Evolutionary conservation across 1,284 basidiomycete genomes (phyloP), one percentile per base, ranked within the genome.

Genomic region (Ganoderma leucocontextum): DNA sequence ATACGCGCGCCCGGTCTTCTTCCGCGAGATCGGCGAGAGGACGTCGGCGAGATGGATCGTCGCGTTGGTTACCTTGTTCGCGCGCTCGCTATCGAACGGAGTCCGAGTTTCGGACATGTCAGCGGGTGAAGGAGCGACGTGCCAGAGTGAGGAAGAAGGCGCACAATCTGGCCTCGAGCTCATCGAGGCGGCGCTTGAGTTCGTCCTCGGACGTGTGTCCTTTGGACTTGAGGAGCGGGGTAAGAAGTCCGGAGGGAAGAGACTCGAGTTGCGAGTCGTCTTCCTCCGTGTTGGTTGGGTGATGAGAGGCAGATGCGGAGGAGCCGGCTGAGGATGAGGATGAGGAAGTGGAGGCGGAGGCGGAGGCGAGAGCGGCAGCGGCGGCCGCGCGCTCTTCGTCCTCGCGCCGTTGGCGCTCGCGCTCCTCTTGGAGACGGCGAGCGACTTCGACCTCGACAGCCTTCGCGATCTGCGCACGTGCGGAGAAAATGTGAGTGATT

Each of bases 1-100:
- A 75, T 92, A 93, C 3, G 91, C 91, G 29, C 90, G 82, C 13
- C 92, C 91, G 0, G 88, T 90, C 81, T 91, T 91, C 85, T 93
- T 93, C 77, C 86, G 87, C 9, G 91, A 91, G 33, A 86, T 82
- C 3, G 92, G 91, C 5, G 91, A 91, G 64, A 93, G 79, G 5
- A 85, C 85, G 73, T 87, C 86, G 13, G 87, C 86, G 19, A 89
- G 82, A 62, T 87, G 84, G 10, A 82, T 77, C 68, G 92, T 90
- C 75, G 86, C 86, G 74, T 82, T 86, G 6, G 85, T 85, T 66
- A 91, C 90, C 75, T 86, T 86, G 74, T 83, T 86, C 9, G 85
- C 85, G 71, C 84, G 84, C 74, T 91, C 89, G 70, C 89, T 91
- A 75, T 59, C 38, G 36, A 59, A 65, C 38, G 38, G 29, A n/a